Evolutionary conservation across 2,329 filamentous ascomycete species (phyloP), one percentile per base, ranked within the genome.

Genomic region (Penicillium paneum): DNA sequence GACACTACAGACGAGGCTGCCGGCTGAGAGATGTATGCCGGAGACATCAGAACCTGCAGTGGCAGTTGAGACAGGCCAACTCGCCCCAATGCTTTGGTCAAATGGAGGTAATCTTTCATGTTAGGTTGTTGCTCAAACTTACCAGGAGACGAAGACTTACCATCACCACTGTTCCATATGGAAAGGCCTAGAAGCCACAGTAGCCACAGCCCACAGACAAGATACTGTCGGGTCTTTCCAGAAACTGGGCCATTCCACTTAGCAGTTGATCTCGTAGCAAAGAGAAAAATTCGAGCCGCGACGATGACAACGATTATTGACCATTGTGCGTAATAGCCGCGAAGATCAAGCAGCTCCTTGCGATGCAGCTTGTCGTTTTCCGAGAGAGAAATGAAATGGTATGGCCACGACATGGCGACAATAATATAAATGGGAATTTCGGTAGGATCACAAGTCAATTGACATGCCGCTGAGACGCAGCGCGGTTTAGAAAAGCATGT

Each of bases 21-120:
- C 8, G 78, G 76, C 49, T 79, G 78, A 15, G 79, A 67, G 32
- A 71, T 59, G 41, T 74, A 72, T 29, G 69, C 67, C 21, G 75
- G 69, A 7, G 75, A 71, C 55, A 87, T 76, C 7, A 85, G 74
- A 53, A 84, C 83, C 51, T 85, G 83, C 2, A 85, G 66, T 1
- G 84, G 84, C 1, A 83, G 66, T 61, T 86, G 84, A 8, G 83
- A 85, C 6, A 83, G 76, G 21, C 75, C 82, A 46, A 86, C 76
- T 43, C 83, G 81, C 17, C 81, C 83, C 49, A 86, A 76, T 5
- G 83, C 79, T 70, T 85, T 86, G 24, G 84, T 86, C 24, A 86
- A 71, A 66, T 86, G 84, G 29, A 86, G 74, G 53, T 86, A 86
- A 67, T 86, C 83, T 84, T 60, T 15, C 12, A 52, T n/a, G 43